Percentiles rank a stretch among this genome's conserved stretches.
Conservation (phyloP, 345 rosid genomes). For the Nasturtium officinale region DNA sequence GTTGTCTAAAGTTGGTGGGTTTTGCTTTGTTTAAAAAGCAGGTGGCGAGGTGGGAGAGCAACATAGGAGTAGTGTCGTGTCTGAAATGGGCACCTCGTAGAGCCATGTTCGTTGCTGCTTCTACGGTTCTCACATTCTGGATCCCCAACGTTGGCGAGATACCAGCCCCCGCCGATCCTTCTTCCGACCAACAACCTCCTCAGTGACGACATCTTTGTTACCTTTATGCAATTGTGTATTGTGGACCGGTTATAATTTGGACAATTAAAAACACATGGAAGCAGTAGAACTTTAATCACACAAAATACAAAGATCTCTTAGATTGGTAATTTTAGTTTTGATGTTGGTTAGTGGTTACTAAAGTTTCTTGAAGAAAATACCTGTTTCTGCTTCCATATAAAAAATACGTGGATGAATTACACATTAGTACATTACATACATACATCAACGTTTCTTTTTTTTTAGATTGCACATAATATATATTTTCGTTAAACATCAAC, state of each 20-base stretch:
- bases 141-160: conserved; percentile 62
- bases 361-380: no score
- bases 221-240: conserved; percentile 7
- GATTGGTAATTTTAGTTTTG: not conserved
- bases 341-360: not conserved
- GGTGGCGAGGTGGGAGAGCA: conserved; percentile 83
- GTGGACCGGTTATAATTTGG: not conserved
- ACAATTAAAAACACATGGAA: not conserved
- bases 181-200: conserved; percentile 30
- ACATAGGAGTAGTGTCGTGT: conserved; percentile 77
- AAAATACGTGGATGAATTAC: not conserved
- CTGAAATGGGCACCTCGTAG: conserved; percentile 97
- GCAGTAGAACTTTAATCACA: not conserved
- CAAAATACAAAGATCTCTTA: not conserved
- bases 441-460: not conserved
- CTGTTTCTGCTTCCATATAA: not conserved
- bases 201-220: conserved; percentile 26
- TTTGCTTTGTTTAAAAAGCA: conserved; percentile 23
- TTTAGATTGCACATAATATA: not conserved
- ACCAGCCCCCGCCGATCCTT: conserved; percentile 30
- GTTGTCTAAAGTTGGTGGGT: conserved; percentile 1
- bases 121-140: conserved; percentile 87
- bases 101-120: conserved; percentile 87
- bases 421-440: not conserved
- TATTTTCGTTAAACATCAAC: not conserved